A percentile compares a stretch with the other conserved stretches of the same genome.
These are phyloP conservation scores for Psilocybe tampanensis DNA, from an alignment of 768 basidiomycete genomes.

Conservation along the genomic window DNA sequence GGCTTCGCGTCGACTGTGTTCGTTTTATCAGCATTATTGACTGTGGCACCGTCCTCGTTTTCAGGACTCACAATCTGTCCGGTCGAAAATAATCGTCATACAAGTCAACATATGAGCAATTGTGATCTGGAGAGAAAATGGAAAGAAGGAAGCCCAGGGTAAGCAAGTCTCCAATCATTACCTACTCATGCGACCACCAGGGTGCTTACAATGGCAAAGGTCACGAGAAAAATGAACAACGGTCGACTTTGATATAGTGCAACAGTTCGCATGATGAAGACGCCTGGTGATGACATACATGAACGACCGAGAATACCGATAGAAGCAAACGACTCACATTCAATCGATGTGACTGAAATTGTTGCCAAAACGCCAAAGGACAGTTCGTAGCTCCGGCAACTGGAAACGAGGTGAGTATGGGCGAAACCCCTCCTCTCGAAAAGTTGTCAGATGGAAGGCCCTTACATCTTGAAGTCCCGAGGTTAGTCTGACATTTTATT, in stretches of 20 bases:
- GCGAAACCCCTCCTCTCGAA: background rate
- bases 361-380: background rate
- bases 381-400: background rate
- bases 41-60: background rate
- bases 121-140: background rate
- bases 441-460: background rate
- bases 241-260: slow-evolving; percentile 12
- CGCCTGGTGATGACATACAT: background rate
- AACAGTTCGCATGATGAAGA: slow-evolving; percentile 14
- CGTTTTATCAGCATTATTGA: background rate
- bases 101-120: slow-evolving; percentile 3
- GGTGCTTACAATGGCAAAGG: slow-evolving; percentile 7
- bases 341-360: slow-evolving; percentile 2
- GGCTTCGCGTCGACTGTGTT: background rate
- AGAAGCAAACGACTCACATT: background rate
- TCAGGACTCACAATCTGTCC: background rate
- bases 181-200: background rate
- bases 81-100: slow-evolving; percentile 3
- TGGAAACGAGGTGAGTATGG: background rate
- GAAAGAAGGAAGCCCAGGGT: background rate
- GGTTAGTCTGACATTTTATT: background rate
- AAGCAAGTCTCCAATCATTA: background rate
- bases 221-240: slow-evolving; percentile 1
- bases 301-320: background rate
- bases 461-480: slow-evolving; percentile 4